phyloP scores from a whole-genome alignment of 345 rosid species.

The Eucalyptus polyanthemos region DNA sequence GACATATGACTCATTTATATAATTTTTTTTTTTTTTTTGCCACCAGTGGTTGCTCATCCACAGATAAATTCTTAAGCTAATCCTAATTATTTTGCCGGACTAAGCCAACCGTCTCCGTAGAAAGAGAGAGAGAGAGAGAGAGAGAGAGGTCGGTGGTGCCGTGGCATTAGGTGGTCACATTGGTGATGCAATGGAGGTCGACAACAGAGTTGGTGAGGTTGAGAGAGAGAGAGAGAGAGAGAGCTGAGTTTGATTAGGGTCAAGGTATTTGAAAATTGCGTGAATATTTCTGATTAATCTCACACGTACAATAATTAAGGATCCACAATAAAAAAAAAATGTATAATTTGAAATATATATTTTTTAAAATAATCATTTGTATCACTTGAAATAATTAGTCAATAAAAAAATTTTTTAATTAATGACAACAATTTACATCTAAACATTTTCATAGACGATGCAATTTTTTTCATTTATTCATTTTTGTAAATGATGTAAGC shows the following conservation, averaged over 20 bases:
- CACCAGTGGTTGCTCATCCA: neutral
- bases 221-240: neutral
- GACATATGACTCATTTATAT: neutral
- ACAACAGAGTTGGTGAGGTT: neutral
- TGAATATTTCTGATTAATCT: neutral
- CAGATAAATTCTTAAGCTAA: neutral
- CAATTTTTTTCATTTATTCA: too few species aligned
- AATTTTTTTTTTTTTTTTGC: neutral
- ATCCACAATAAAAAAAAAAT: neutral
- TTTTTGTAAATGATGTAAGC: neutral
- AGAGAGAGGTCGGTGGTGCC: neutral
- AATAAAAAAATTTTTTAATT: too few species aligned
- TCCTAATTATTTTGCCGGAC: neutral
- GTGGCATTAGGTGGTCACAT: neutral
- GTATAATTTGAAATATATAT: too few species aligned
- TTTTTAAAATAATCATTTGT: too few species aligned
- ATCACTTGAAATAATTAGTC: too few species aligned
- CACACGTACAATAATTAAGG: neutral
- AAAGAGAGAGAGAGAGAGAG: neutral
- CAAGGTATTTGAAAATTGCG: neutral
- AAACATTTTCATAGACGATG: too few species aligned
- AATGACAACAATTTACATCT: too few species aligned
- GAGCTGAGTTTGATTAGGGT: neutral
- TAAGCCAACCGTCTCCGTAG: neutral
- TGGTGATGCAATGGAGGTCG: neutral